Evolutionary conservation across 1,284 basidiomycete genomes (phyloP), one percentile per base, ranked within the genome.

Genomic region (Malassezia globosa): DNA sequence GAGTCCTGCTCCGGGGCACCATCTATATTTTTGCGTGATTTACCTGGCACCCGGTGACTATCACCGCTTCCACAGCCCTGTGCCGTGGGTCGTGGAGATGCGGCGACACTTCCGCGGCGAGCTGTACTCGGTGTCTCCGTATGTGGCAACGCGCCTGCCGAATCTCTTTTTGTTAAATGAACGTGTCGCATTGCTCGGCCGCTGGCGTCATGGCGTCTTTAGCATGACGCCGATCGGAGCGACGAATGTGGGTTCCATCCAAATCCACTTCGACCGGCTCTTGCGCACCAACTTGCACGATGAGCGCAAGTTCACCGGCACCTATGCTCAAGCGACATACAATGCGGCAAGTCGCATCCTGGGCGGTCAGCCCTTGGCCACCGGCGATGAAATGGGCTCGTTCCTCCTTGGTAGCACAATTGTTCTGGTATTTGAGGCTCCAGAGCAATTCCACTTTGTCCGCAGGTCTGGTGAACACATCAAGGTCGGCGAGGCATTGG

Each of bases 11-110:
- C 60, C 63, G n/a, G 85, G 83, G 11, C 83, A 92, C 69, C 79
- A 82, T 40, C 80, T 96, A 31, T 92, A 82, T 76, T 97, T 96
- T 73, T 77, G 84, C 37, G 92, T 97, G 63, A 83, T 97, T 59
- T 99, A 99, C 75, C 83, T 99, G 46, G 92, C 92, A 1, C 92
- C 92, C 0, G 94, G 94, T 1, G 94, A 99, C 73, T 97, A 97
- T 72, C 92, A 97, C 69, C 82, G 89, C 31, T 99, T 95, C 79
- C 92, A 99, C 75, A 85, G 82, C 55, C 90, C 94, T 0, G 82
- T 87, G 2, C 83, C 85, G 4, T 96, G 92, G 94, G 88, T 97
- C 6, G 94, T 95, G 19, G 90, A 99, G 76, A 84, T 86, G 63
- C 77, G 92, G 47, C 76, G 92, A 24, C 92, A 99, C 73, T 97